These are phyloP conservation scores for Tylopilus sp. DNA, from an alignment of 768 basidiomycete species.

Conservation along the genomic window DNA sequence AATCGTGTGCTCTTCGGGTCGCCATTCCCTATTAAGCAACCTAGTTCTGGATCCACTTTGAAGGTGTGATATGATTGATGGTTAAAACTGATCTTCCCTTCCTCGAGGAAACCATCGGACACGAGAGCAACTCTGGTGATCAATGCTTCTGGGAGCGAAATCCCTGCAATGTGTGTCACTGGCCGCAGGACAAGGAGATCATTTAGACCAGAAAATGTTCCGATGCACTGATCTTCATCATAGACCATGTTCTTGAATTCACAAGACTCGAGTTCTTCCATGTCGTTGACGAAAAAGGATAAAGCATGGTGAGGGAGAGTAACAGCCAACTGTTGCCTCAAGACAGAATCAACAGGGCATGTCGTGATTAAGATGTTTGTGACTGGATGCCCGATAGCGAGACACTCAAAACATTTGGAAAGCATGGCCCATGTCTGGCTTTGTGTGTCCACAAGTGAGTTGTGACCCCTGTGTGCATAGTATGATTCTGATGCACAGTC, in stretches of 20 bases:
- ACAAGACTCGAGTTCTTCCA: neutral
- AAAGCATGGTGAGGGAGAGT: neutral
- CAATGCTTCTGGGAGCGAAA: neutral
- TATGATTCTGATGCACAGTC: neutral
- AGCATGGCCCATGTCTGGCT: neutral
- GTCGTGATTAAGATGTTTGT: neutral
- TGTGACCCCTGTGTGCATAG: neutral
- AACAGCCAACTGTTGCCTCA: neutral
- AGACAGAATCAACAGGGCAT: neutral
- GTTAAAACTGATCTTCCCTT: neutral
- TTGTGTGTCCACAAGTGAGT: constrained; percentile 18
- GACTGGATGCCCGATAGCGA: too few species aligned
- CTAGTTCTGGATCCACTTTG: neutral
- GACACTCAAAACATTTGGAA: neutral
- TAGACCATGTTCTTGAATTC: neutral
- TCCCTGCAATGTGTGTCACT: neutral
- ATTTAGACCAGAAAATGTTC: neutral
- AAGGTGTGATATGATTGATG: neutral
- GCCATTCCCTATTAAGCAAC: neutral
- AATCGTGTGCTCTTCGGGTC: neutral
- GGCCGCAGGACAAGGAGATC: neutral
- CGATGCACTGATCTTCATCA: neutral
- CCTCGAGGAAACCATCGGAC: neutral
- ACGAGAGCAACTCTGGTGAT: neutral
- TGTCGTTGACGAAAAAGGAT: neutral